Conservation (phyloP, 2,329 filamentous ascomycete genomes). For the Fusarium zealandicum region DNA sequence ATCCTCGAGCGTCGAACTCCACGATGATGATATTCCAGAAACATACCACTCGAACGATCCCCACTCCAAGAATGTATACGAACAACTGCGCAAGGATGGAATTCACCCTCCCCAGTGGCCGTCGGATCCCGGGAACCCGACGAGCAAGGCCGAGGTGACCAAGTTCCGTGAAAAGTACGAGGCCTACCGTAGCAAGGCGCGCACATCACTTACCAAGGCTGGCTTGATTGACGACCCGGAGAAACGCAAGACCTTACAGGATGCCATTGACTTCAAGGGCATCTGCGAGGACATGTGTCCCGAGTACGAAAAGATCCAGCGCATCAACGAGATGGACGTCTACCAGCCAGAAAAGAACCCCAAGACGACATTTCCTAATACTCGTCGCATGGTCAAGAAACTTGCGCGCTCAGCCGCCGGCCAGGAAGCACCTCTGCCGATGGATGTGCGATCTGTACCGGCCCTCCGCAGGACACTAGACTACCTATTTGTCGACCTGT, state of each 20-base stretch:
- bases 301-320: slow-evolving; percentile 68
- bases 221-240: slow-evolving; percentile 71
- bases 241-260: slow-evolving; percentile 65
- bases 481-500: slow-evolving; percentile 67
- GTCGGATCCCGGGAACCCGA: slow-evolving; percentile 59
- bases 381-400: slow-evolving; percentile 69
- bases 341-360: slow-evolving; percentile 62
- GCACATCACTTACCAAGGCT: slow-evolving; percentile 64
- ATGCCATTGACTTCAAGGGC: slow-evolving; percentile 72
- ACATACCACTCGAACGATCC: slow-evolving; percentile 44
- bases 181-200: slow-evolving; percentile 63
- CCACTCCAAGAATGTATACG: slow-evolving; percentile 59
- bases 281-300: slow-evolving; percentile 76
- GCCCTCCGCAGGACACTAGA: slow-evolving; percentile 66
- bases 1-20: slow-evolving; percentile 35
- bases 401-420: slow-evolving; percentile 72
- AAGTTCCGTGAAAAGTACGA: slow-evolving; percentile 64
- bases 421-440: slow-evolving; percentile 71
- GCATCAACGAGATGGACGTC: slow-evolving; percentile 68
- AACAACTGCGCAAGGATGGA: slow-evolving; percentile 61
- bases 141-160: slow-evolving; percentile 60
- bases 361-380: slow-evolving; percentile 54
- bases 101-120: slow-evolving; percentile 65
- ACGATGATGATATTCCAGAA: slow-evolving; percentile 29
- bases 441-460: slow-evolving; percentile 69